These are phyloP conservation scores for Handroanthus guayacan DNA, from an alignment of 257 asterid species.

Conservation along the genomic window DNA sequence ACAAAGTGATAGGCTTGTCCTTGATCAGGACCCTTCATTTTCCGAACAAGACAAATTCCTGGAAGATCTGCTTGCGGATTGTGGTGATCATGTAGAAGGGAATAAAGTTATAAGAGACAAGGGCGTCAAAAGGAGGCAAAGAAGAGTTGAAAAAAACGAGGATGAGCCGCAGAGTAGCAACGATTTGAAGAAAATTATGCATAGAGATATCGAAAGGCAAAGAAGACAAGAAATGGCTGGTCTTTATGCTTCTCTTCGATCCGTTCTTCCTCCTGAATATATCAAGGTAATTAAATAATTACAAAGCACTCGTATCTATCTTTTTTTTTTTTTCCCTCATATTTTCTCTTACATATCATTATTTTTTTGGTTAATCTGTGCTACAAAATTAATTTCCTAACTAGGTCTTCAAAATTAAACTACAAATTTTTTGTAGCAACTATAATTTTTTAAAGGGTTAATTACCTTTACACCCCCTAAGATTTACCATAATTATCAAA, in stretches of 20 bases:
- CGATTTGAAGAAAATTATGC: conserved; percentile 43
- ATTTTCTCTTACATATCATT: background rate
- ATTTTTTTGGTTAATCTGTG: too few species aligned
- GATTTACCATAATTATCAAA: too few species aligned
- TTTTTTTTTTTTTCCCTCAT: background rate
- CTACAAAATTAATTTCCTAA: too few species aligned
- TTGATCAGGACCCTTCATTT: conserved; percentile 16
- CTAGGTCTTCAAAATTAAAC: too few species aligned
- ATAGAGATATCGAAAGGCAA: conserved; percentile 59
- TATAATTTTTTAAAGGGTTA: too few species aligned
- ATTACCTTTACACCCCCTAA: too few species aligned
- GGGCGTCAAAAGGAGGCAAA: conserved; percentile 11
- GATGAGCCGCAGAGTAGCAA: background rate
- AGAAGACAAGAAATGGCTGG: conserved; percentile 67
- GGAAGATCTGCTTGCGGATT: conserved; percentile 35
- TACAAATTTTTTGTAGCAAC: too few species aligned
- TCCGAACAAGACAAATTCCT: conserved; percentile 23
- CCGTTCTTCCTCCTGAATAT: conserved; percentile 59
- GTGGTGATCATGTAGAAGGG: background rate
- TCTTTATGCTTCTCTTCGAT: conserved; percentile 56
- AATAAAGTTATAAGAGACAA: background rate
- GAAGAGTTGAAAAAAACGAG: background rate
- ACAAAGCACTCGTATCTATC: background rate
- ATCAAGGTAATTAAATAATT: conserved; percentile 48
- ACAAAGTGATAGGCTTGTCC: conserved; percentile 13